A percentile compares a stretch with the other conserved stretches of the same genome.
Conservation (phyloP, 2,329 filamentous ascomycete species). For the Neofusicoccum parvum region DNA sequence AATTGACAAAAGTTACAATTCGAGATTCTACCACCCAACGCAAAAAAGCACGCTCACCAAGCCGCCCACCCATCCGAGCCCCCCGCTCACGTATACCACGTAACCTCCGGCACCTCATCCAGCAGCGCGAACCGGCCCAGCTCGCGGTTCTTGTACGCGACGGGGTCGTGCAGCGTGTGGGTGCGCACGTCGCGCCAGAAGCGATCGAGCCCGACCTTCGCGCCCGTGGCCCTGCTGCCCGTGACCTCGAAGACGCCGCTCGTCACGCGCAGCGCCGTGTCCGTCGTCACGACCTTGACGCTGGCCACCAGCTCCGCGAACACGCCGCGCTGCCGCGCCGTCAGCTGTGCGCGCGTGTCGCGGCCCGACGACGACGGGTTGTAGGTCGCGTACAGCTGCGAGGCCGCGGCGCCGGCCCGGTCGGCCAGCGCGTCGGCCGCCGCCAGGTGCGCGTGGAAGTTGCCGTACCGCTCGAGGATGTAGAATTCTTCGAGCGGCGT, state of each 20-base stretch:
- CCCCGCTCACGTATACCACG: slow-evolving; percentile 59
- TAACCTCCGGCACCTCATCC: slow-evolving; percentile 59
- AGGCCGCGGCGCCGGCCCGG: slow-evolving; percentile 54
- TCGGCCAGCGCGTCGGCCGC: slow-evolving; percentile 63
- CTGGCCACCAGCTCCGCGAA: slow-evolving; percentile 65
- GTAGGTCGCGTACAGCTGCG: slow-evolving; percentile 51
- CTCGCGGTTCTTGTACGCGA: slow-evolving; percentile 68
- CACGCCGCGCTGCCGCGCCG: slow-evolving; percentile 58
- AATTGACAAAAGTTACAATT: no score
- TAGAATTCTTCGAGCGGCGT: slow-evolving; percentile 65
- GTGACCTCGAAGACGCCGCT: slow-evolving; percentile 66
- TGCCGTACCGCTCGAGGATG: slow-evolving; percentile 65
- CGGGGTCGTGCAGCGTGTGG: slow-evolving; percentile 67
- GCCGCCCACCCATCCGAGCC: no score
- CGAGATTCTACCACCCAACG: no score
- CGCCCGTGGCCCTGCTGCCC: slow-evolving; percentile 59
- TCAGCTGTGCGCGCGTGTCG: slow-evolving; percentile 37
- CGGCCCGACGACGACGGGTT: slow-evolving; percentile 14
- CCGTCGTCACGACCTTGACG: slow-evolving; percentile 64
- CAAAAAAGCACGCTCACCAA: no score
- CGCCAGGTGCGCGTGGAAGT: slow-evolving; percentile 63
- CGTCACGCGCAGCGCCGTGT: slow-evolving; percentile 61
- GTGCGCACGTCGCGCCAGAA: slow-evolving; percentile 70
- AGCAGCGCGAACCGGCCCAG: slow-evolving; percentile 60
- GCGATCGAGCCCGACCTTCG: slow-evolving; percentile 62